Evolutionary conservation across 2,329 filamentous ascomycete genomes (phyloP).

Genomic region (Periconia sp.): DNA sequence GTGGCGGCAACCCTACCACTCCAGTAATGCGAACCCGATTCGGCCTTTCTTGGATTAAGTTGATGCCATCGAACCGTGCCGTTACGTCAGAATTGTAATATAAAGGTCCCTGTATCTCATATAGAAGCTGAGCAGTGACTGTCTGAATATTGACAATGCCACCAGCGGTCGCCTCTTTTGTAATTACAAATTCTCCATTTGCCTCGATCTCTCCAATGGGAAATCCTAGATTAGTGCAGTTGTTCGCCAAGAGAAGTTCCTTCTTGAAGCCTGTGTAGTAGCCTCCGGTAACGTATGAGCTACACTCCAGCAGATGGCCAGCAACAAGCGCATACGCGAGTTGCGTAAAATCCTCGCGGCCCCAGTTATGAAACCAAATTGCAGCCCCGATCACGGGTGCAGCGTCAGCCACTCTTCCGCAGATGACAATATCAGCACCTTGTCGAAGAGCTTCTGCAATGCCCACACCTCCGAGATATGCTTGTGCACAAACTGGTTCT

Average conservation of each 20-base stretch:
- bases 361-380: slow-evolving; percentile 60
- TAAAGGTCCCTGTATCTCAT: slow-evolving; percentile 21
- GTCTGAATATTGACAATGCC: slow-evolving; percentile 53
- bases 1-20: slow-evolving; percentile 49
- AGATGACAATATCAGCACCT: slow-evolving; percentile 34
- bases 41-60: slow-evolving; percentile 3
- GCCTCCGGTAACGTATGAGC: slow-evolving; percentile 56
- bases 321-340: slow-evolving; percentile 51
- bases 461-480: slow-evolving; percentile 12
- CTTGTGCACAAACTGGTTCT: slow-evolving; percentile 19
- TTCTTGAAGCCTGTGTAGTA: slow-evolving; percentile 58
- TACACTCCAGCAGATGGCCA: slow-evolving; percentile 62
- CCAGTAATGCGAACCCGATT: slow-evolving; percentile 43
- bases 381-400: slow-evolving; percentile 54
- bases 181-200: slow-evolving; percentile 13
- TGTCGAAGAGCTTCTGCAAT: slow-evolving; percentile 26
- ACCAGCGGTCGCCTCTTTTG: slow-evolving; percentile 35
- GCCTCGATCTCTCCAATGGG: slow-evolving; percentile 15
- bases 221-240: slow-evolving; percentile 37
- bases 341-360: slow-evolving; percentile 55
- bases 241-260: slow-evolving; percentile 26
- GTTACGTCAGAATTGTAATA: slow-evolving; percentile 19
- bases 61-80: slow-evolving; percentile 10
- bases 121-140: slow-evolving; percentile 58
- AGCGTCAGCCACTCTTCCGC: slow-evolving; percentile 29